These are phyloP conservation scores for Aspergillus quadrilineatus DNA, from an alignment of 2,329 filamentous ascomycete species.

Conservation along the genomic window DNA sequence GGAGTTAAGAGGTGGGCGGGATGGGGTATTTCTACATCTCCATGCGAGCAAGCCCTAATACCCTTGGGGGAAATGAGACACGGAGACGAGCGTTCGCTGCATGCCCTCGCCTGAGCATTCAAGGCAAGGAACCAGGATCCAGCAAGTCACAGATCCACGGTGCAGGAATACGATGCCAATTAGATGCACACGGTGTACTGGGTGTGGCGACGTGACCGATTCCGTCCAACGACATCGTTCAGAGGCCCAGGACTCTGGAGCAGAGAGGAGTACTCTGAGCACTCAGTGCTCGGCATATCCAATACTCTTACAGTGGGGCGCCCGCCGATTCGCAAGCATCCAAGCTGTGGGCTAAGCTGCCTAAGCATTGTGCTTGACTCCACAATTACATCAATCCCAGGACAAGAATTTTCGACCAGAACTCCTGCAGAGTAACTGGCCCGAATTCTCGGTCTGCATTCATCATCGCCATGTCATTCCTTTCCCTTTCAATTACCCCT, in stretches of 20 bases:
- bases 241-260: background rate
- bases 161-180: background rate
- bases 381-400: slow-evolving; percentile 11
- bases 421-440: background rate
- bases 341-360: slow-evolving; percentile 32
- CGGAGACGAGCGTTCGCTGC: slow-evolving; percentile 15
- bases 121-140: background rate
- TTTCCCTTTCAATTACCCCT: background rate
- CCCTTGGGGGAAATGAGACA: slow-evolving; percentile 20
- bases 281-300: slow-evolving; percentile 16
- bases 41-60: slow-evolving; percentile 4
- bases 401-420: slow-evolving; percentile 4
- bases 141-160: background rate
- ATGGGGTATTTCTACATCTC: slow-evolving; percentile 31
- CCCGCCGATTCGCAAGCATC: slow-evolving; percentile 29
- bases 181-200: background rate
- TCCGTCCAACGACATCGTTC: background rate
- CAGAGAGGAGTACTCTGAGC: background rate
- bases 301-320: slow-evolving; percentile 20
- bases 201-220: slow-evolving; percentile 12
- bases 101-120: background rate
- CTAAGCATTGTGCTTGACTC: slow-evolving; percentile 28
- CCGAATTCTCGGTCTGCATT: slow-evolving; percentile 1
- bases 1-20: slow-evolving; percentile 19
- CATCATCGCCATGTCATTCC: slow-evolving; percentile 1